Evolutionary conservation across 257 asterid species (phyloP).

Genomic region (Scutellaria minor): DNA sequence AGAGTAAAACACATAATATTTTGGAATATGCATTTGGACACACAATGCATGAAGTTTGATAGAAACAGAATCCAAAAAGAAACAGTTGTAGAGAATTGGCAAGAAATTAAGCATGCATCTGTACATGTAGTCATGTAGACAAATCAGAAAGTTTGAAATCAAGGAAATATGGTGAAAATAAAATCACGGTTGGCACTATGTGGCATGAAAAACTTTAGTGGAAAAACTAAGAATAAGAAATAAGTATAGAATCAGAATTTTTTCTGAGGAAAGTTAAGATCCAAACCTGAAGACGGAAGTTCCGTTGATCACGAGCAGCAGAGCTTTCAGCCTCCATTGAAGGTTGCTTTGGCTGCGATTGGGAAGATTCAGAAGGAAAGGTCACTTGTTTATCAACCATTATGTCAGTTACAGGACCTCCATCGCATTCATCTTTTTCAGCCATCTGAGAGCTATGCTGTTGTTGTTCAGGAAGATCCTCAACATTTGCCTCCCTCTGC

Average conservation of each 20-base stretch:
- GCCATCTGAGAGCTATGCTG: slow-evolving; percentile 37
- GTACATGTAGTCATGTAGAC: neutral
- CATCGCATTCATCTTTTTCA: slow-evolving; percentile 31
- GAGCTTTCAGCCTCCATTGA: slow-evolving; percentile 38
- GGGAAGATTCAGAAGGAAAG: slow-evolving; percentile 39
- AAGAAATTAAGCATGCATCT: neutral
- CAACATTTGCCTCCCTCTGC: slow-evolving; percentile 41
- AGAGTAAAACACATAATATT: slow-evolving; percentile 11
- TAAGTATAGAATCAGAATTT: slow-evolving; percentile 2
- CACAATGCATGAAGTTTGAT: slow-evolving; percentile 4
- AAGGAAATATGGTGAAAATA: slow-evolving; percentile 4
- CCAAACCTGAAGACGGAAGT: slow-evolving; percentile 54
- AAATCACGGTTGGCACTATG: neutral
- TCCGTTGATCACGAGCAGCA: slow-evolving; percentile 39
- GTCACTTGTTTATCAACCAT: slow-evolving; percentile 41
- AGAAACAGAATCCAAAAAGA: neutral
- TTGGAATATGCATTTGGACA: neutral
- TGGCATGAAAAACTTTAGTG: slow-evolving; percentile 16
- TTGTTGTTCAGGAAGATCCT: slow-evolving; percentile 40
- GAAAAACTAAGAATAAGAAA: neutral
- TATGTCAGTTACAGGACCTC: slow-evolving; percentile 31
- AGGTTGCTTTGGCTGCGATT: slow-evolving; percentile 35
- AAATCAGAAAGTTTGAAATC: slow-evolving; percentile 1
- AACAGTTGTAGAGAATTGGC: slow-evolving; percentile 5
- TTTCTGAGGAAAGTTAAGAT: slow-evolving; percentile 37